phyloP scores from a whole-genome alignment of 331 rosid species.

The Stylosanthes scabra region DNA sequence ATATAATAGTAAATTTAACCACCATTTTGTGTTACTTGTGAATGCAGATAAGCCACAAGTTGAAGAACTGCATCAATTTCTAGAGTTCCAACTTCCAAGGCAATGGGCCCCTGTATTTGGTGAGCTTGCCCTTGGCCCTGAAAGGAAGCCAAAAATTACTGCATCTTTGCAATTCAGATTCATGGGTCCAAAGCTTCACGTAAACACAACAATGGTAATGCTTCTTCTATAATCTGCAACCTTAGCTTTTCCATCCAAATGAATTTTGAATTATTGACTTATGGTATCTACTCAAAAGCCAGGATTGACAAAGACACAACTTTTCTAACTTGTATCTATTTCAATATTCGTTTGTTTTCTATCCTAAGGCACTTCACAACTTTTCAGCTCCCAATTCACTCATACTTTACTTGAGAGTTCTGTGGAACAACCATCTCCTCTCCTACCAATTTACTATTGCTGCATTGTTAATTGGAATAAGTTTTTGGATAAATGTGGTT shows the following conservation, averaged over 20 bases:
- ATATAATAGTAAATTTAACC: conserved; percentile 4
- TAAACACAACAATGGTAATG: conserved; percentile 73
- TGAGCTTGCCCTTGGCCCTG: conserved; percentile 90
- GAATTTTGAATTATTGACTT: no score
- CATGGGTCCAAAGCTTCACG: conserved; percentile 92
- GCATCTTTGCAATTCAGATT: conserved; percentile 85
- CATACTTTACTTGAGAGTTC: no score
- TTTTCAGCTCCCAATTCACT: no score
- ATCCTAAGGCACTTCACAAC: no score
- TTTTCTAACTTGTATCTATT: no score
- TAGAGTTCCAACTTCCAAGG: conserved; percentile 93
- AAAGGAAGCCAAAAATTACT: conserved; percentile 59
- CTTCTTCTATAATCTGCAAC: conserved; percentile 29
- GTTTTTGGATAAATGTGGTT: not conserved
- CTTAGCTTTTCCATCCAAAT: conserved; percentile 9
- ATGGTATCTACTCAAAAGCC: no score
- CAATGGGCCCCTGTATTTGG: conserved; percentile 97
- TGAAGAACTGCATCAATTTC: conserved; percentile 83
- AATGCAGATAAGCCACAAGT: conserved; percentile 80
- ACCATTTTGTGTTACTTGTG: conserved; percentile 34
- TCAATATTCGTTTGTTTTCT: no score
- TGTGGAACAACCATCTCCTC: no score
- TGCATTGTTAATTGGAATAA: no score
- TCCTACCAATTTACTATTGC: no score
- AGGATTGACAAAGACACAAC: no score